Base-by-base conservation (phyloP, 2,329 filamentous ascomycete species). In the Stemphylium lycopersici region DNA sequence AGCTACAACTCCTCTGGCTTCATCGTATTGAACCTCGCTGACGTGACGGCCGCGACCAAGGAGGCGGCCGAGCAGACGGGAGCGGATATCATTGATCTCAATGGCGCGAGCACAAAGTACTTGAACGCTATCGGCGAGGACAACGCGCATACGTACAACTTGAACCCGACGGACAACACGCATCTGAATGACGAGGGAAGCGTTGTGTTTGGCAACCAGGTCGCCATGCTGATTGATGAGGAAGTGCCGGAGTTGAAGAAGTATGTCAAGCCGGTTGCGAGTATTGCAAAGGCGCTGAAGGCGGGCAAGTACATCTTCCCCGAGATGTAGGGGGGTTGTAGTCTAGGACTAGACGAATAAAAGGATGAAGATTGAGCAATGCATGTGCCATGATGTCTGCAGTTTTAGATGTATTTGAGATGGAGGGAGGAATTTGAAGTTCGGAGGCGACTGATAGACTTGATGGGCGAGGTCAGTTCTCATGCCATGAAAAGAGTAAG, bases 11-110 rank as follows among this genome's bases (percentile, higher is more conserved):
- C 76, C 52, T 56, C 51, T 2, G 66, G 71, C 1, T 63, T 58
- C 7, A 76, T 81, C 8, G 67, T 73, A 0, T 72, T 82, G 63
- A 79, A 77, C 38, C 76, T 87, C 1, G 76, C 76, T 13, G 73
- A 65, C 29, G 73, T 82, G 58, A 75, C 78, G 0, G 69, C 71
- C 0, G 78, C 78, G 2, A 78, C 83, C 0, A 79, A 82, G 15
- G 63, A 65, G 1, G 82, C 81, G 0, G 81, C 83, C 0, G 40
- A 72, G 2, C 62, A 64, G 3, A 77, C 71, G 0, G 65, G 66
- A 0, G 71, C 77, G 1, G 62, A 66, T 0, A 77, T 73, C n/a
- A 76, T 85, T 22, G 79, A 86, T 67, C 69, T 86, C 36, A 85
- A 84, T 61, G 63, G 67, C 6, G 80, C 78, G 6, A 83, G 80